Evolutionary conservation across 129 eudicot genomes (phyloP).

Genomic region (Saposhnikovia divaricata): DNA sequence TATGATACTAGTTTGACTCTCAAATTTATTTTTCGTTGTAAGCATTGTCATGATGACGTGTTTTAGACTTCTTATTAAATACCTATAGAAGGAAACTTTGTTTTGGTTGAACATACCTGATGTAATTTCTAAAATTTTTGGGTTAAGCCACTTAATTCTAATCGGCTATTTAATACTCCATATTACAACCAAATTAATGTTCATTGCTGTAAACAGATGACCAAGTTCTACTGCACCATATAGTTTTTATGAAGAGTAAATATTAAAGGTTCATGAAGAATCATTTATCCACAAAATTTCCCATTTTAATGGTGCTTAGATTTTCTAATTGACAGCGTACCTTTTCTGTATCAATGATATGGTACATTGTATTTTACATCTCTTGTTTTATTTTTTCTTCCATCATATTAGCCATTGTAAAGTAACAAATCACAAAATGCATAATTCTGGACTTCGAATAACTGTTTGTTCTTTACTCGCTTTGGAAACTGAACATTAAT

Average conservation of each 20-base stretch:
- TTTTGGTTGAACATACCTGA: background rate
- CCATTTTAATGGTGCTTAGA: too few species aligned
- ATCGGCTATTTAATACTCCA: background rate
- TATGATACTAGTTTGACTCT: background rate
- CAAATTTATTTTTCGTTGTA: background rate
- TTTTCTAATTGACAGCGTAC: too few species aligned
- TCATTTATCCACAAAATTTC: too few species aligned
- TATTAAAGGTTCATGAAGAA: background rate
- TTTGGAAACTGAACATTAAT: background rate
- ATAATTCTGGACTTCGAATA: background rate
- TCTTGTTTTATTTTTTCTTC: too few species aligned
- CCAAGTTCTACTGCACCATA: background rate
- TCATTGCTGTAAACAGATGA: background rate
- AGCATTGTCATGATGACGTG: background rate
- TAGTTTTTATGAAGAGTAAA: background rate
- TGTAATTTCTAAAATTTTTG: background rate
- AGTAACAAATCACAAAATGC: background rate
- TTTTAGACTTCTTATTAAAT: background rate
- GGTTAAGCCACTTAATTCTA: background rate
- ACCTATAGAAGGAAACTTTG: background rate
- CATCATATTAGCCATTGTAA: too few species aligned
- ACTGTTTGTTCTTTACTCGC: background rate
- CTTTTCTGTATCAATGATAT: too few species aligned
- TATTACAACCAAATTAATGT: background rate
- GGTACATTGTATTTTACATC: too few species aligned